Base-by-base conservation (phyloP, 352 stramenopile genomes). In the Globisporangium recalcitrans region DNA sequence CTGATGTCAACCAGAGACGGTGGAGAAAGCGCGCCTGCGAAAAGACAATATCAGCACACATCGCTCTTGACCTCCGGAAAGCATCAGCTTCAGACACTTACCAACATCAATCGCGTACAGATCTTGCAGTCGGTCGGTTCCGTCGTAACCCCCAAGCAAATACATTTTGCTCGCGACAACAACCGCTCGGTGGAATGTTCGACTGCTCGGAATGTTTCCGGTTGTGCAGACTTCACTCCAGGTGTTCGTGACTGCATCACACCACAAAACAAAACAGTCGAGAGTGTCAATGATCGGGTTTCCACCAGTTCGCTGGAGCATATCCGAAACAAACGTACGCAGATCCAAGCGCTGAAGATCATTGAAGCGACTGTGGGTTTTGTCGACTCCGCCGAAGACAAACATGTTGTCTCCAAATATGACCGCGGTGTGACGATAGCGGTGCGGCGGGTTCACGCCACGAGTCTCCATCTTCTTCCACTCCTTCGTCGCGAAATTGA, bases 341-440 rank as follows among this genome's bases (percentile, higher is more conserved):
- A 93, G 65, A 62, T 95, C 80, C 4, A 94, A 73, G 38, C 79
- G 73, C 62, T 93, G 82, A 24, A 96, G 64, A 63, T 96, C 87
- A 62, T 95, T 94, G 51, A 94, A 96, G 2, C 87, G 85, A 34
- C 77, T 88, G 69, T 96, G 87, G 0, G 82, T 85, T 64, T 96
- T 96, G 78, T 96, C 87, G 6, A 96, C 87, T n/a, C 87, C 87
- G 36, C 87, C 87, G 68, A 96, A 96, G 11, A 96, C 81, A 62
- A 93, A 91, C 87, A 96, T 96, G 65, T 82, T 91, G 54, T 91
- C 77, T 7, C 77, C 85, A 52, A 77, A 92, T 22, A 96, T 85
- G 29, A 96, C 85, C 0, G 85, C 83, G 16, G 84, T 93, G 63
- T 96, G 87, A 38, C 87, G 82, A 68, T 96, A 96, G 57, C 87